A percentile compares a stretch with the other conserved stretches of the same genome.
These are phyloP conservation scores for Candida berthetii DNA, from an alignment of 805 yeast genomes.

Conservation along the genomic window DNA sequence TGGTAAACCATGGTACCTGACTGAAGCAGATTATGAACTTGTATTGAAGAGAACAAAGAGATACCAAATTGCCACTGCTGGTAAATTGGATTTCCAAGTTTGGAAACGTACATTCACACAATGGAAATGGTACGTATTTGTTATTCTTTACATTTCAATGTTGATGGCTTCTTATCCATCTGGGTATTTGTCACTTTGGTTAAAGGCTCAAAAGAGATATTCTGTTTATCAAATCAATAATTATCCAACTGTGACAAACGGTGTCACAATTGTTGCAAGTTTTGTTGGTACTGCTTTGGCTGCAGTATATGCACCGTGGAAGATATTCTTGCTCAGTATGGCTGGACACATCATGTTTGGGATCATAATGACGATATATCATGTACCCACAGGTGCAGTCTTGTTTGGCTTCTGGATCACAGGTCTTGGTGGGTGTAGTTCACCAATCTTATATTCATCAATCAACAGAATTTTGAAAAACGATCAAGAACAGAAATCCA, in stretches of 20 bases:
- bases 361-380: constrained; percentile 1
- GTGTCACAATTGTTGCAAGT: not conserved
- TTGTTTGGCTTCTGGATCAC: constrained; percentile 1
- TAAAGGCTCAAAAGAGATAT: constrained; percentile 1
- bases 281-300: constrained; percentile 1
- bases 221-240: constrained; percentile 1
- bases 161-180: not conserved
- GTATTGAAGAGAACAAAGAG: not conserved
- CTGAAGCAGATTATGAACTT: not conserved
- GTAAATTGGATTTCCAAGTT: not conserved
- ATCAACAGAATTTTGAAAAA: constrained; percentile 1
- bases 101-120: not conserved
- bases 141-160: not conserved
- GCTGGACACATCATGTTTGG: not conserved
- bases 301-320: constrained; percentile 1
- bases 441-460: constrained; percentile 1
- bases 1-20: not conserved
- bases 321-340: not conserved
- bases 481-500: constrained; percentile 2
- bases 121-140: constrained; percentile 1
- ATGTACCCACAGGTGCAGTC: constrained; percentile 1
- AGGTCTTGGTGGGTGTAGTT: constrained; percentile 1
- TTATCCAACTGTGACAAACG: not conserved
- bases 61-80: not conserved
- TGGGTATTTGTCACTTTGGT: constrained; percentile 1